Base-by-base conservation (phyloP, 2,329 filamentous ascomycete species). In the Hypoxylon sp. region DNA sequence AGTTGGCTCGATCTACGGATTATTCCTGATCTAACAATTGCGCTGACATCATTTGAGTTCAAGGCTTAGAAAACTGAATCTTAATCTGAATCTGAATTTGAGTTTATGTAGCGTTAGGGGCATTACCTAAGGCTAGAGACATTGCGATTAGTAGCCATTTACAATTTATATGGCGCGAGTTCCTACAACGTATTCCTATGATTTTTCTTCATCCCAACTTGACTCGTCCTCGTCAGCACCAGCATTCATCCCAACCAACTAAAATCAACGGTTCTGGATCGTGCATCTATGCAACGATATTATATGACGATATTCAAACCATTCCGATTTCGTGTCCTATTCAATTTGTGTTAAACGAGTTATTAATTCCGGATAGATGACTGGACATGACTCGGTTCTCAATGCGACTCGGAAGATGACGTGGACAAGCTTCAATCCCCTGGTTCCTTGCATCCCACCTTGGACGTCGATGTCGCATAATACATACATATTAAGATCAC, bases 371-470 rank as follows among this genome's bases (percentile, higher is more conserved):
- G 26, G n/a, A 16, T 19, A 41, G 15, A 45, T 37, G 44, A 44
- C 16, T 45, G 31, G 16, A 30, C 42, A 43, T 54, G 54, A 54
- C 41, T 54, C 50, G 54, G 17, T 23, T n/a, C n/a, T 34, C 3
- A 29, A 30, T 27, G 37, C 25, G 20, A 42, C 30, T 21, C 36
- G 45, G 11, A 23, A 56, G 61, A 56, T 55, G 51, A 61, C 36
- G 62, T 49, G 56, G 40, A 53, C 52, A 46, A 38, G 27, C 51
- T 34, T 37, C 23, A 8, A 20, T 29, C 34, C 40, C 44, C 50
- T 42, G 23, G 56, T 59, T 54, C 50, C 57, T 44, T 42, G 32
- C 42, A 46, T 38, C 32, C 12, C 13, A 29, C 21, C 32, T 8
- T 23, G n/a, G n/a, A n/a, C n/a, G n/a, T n/a, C n/a, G n/a, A n/a